A percentile compares a stretch with the other conserved stretches of the same genome.
Conservation (phyloP, 257 asterid species). For the Eucommia ulmoides region DNA sequence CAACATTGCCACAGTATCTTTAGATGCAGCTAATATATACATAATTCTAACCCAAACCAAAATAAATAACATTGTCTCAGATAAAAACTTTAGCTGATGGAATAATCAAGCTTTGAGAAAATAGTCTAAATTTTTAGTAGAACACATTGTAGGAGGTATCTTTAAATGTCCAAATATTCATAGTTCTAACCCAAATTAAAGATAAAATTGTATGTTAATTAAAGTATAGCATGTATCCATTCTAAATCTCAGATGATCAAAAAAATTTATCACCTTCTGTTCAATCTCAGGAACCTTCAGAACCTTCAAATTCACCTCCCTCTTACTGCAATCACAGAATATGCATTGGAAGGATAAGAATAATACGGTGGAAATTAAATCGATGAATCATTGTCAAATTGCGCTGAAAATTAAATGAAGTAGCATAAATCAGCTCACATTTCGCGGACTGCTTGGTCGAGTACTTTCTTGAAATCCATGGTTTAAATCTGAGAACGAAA, state of each 20-base stretch:
- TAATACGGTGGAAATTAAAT: too few species aligned
- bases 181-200: neutral
- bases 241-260: neutral
- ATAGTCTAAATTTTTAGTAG: neutral
- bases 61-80: too few species aligned
- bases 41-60: too few species aligned
- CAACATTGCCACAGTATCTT: too few species aligned
- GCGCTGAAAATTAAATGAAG: constrained; percentile 1
- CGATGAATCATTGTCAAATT: too few species aligned
- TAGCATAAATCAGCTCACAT: constrained; percentile 37
- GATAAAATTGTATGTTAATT: neutral
- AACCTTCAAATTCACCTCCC: constrained; percentile 96
- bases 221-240: neutral
- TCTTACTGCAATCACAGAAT: constrained; percentile 45
- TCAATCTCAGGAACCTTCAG: constrained; percentile 94
- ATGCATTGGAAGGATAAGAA: neutral
- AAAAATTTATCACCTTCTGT: constrained; percentile 48
- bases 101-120: neutral
- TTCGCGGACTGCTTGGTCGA: constrained; percentile 97
- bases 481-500: constrained; percentile 5
- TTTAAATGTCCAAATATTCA: neutral
- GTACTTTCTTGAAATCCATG: constrained; percentile 91
- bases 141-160: neutral
- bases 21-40: too few species aligned
- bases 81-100: too few species aligned